Evolutionary conservation across 1,284 basidiomycete genomes (phyloP).

Genomic region (Pisolithus thermaeus): DNA sequence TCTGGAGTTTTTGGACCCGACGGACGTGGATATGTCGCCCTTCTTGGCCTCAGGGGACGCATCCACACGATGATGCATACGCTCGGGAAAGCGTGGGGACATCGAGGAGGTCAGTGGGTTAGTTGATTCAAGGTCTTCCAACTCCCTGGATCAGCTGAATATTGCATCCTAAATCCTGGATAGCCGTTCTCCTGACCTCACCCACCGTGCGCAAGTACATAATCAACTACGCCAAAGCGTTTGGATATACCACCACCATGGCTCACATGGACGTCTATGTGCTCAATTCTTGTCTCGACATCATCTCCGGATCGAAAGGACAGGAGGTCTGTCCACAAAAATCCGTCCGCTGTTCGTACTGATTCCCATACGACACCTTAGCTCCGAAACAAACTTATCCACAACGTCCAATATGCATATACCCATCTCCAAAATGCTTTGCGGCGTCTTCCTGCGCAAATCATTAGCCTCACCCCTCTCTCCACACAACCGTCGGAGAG

Average conservation of each 20-base stretch:
- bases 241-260: conserved; percentile 50
- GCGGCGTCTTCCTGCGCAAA: no score
- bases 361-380: no score
- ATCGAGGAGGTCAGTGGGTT: conserved; percentile 61
- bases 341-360: no score
- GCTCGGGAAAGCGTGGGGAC: conserved; percentile 51
- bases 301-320: conserved; percentile 11
- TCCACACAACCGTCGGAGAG: no score
- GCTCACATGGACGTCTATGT: conserved; percentile 43
- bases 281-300: conserved; percentile 25
- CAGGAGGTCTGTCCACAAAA: conserved; percentile 12
- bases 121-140: conserved; percentile 16
- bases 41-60: conserved; percentile 32
- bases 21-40: conserved; percentile 34
- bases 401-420: no score
- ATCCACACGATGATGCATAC: conserved; percentile 46
- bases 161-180: background rate
- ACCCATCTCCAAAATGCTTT: no score
- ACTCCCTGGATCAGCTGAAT: background rate
- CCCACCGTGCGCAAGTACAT: conserved; percentile 45
- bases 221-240: conserved; percentile 56
- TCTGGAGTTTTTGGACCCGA: conserved; percentile 42
- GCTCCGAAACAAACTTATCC: no score
- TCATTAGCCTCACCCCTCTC: no score
- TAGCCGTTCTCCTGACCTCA: conserved; percentile 48